Base-by-base conservation (phyloP, 2,329 filamentous ascomycete species). In the Leptodontidium sp. region DNA sequence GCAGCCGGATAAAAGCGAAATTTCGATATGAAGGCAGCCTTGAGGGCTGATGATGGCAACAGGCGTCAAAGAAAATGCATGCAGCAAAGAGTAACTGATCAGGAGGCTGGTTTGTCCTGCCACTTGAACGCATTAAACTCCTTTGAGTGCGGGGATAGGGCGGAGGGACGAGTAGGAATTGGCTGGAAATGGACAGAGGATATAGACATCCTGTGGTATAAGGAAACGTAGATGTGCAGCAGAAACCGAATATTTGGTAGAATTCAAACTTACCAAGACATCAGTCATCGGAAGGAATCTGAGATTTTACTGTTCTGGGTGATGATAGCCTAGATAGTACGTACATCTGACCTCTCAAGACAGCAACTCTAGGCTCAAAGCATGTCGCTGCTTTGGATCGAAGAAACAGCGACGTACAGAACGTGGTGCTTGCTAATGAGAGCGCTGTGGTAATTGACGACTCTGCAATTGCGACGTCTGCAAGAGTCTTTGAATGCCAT, bases 201-300 rank as follows among this genome's bases (percentile, higher is more conserved):
- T 62, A 62, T 62, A 50, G 47, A 40, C 21, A 53, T 55, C 61
- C 61, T 55, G 43, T 64, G 35, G 29, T 40, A 64, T 64, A 64
- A 40, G 26, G 17, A 17, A 53, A 55, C 26, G n/a, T 52, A 35
- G 59, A 62, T 40, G 59, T 50, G 59, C 59, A 62, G 59, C 59
- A 62, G 47, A 62, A 61, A 59, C 57, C 6, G 11, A 59, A 26
- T 11, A 45, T 43, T 45, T 59, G 11, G 17, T 40, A 7, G 35
- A 59, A 2, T 40, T 24, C n/a, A 35, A 40, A 7, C 57, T 59
- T 24, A 59, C 35, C 45, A 59, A 59, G 57, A 15, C 38, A 45
- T 59, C 57, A 43, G 57, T 45, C 57, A 59, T 59, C 21, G 21
- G 35, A 8, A 12, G 26, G 21, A 59, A 12, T 32, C 8, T 12